phyloP scores from a whole-genome alignment of 192 early-diverging fungal genomes.

The Rhizophagus prolifer region DNA sequence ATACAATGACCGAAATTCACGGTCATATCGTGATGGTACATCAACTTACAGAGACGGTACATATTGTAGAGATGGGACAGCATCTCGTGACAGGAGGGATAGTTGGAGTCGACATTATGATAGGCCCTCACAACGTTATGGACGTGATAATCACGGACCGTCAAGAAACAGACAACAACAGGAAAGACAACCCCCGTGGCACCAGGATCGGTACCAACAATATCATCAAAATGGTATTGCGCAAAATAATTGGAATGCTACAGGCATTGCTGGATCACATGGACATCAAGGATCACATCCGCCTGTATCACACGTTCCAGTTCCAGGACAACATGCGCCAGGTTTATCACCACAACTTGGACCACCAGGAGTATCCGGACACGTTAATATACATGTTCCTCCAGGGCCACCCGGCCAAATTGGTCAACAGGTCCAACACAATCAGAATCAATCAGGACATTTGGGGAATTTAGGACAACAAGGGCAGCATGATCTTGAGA shows the following conservation, averaged over 20 bases:
- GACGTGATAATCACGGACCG: slow-evolving; percentile 1
- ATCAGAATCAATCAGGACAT: background rate
- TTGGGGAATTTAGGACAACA: background rate
- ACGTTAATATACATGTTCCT: background rate
- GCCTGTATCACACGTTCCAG: background rate
- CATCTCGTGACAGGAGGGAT: slow-evolving; percentile 18
- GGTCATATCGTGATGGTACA: background rate
- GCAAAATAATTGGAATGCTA: background rate
- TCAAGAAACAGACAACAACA: slow-evolving; percentile 4
- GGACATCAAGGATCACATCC: background rate
- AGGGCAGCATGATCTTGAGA: background rate
- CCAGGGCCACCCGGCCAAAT: background rate
- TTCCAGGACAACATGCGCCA: background rate
- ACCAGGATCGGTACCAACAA: slow-evolving; percentile 12
- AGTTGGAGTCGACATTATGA: slow-evolving; percentile 25
- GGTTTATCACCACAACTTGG: slow-evolving; percentile 2
- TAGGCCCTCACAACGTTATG: background rate
- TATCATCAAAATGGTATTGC: slow-evolving; percentile 14
- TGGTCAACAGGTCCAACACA: background rate
- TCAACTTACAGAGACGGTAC: background rate
- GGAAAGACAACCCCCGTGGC: slow-evolving; percentile 13
- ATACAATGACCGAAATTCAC: background rate
- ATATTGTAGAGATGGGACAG: slow-evolving; percentile 7
- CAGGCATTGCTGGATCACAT: background rate
- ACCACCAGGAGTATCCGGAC: background rate